Conservation (phyloP, 257 asterid genomes). For the Solanum piurae region DNA sequence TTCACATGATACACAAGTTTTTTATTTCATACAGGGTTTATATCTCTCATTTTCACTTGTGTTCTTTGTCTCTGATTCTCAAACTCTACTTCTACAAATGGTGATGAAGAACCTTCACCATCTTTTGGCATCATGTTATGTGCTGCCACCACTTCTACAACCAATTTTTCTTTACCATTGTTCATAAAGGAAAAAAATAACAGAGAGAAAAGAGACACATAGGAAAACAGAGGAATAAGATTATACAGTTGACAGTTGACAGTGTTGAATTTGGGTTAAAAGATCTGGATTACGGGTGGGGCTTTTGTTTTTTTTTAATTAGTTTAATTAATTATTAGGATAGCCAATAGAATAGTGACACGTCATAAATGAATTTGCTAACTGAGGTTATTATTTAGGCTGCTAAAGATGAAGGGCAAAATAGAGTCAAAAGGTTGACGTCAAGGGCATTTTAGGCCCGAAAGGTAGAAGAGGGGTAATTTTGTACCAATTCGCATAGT, state of each 20-base stretch:
- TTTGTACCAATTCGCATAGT: too few species aligned
- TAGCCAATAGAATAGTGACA: too few species aligned
- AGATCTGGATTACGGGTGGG: too few species aligned
- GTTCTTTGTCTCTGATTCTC: conserved; percentile 50
- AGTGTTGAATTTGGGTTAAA: too few species aligned
- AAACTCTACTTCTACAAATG: conserved; percentile 77
- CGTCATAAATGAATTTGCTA: too few species aligned
- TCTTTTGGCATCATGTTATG: conserved; percentile 92
- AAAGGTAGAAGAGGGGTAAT: too few species aligned
- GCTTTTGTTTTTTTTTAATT: too few species aligned
- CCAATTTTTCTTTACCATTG: conserved; percentile 53
- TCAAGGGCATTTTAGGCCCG: too few species aligned
- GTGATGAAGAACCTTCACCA: conserved; percentile 85
- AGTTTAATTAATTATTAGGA: too few species aligned
- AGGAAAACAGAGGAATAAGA: background rate
- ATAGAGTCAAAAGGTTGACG: too few species aligned
- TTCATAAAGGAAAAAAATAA: conserved; percentile 16
- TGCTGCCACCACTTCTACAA: conserved; percentile 82
- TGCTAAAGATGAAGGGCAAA: too few species aligned
- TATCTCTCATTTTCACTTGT: conserved; percentile 57
- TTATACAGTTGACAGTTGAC: background rate
- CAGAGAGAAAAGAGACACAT: background rate
- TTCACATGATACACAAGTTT: conserved; percentile 59
- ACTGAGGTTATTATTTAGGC: too few species aligned
- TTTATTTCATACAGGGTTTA: conserved; percentile 77